phyloP scores from a whole-genome alignment of 2,329 filamentous ascomycete genomes.

The Fusarium sp. region DNA sequence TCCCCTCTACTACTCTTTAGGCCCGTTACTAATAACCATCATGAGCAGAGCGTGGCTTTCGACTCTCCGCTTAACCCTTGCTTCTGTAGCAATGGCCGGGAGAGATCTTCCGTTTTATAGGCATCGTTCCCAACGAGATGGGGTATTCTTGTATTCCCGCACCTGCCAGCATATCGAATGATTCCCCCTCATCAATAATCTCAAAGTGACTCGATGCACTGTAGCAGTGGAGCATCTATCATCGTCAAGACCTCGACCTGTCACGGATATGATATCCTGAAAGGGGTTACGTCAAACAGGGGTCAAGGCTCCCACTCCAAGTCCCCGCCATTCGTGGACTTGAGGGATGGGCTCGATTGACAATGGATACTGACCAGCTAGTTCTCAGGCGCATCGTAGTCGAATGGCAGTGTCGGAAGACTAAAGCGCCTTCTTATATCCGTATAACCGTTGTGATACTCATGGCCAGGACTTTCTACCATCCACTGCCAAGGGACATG shows the following conservation, averaged over 20 bases:
- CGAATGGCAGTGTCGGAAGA: background rate
- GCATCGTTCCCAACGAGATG: background rate
- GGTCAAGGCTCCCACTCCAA: constrained; percentile 1
- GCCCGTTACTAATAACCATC: background rate
- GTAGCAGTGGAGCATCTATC: background rate
- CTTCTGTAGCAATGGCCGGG: background rate
- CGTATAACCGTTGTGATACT: background rate
- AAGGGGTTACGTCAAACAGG: constrained; percentile 7
- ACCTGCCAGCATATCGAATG: constrained; percentile 4
- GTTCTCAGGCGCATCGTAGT: background rate
- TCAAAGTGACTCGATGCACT: constrained; percentile 12
- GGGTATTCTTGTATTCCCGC: background rate
- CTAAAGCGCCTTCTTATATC: background rate
- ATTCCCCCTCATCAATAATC: constrained; percentile 2
- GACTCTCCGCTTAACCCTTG: background rate
- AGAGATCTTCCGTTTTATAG: background rate
- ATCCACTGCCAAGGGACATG: background rate
- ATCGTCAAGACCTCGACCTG: constrained; percentile 2
- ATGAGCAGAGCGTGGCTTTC: background rate
- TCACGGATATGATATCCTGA: constrained; percentile 19
- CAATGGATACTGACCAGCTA: background rate
- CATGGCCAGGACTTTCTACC: background rate
- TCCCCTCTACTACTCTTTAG: background rate
- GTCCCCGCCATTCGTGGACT: constrained; percentile 9
- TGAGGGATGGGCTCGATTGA: background rate